Conservation (phyloP, 352 stramenopile species). For the Globisporangium apiculatum region DNA sequence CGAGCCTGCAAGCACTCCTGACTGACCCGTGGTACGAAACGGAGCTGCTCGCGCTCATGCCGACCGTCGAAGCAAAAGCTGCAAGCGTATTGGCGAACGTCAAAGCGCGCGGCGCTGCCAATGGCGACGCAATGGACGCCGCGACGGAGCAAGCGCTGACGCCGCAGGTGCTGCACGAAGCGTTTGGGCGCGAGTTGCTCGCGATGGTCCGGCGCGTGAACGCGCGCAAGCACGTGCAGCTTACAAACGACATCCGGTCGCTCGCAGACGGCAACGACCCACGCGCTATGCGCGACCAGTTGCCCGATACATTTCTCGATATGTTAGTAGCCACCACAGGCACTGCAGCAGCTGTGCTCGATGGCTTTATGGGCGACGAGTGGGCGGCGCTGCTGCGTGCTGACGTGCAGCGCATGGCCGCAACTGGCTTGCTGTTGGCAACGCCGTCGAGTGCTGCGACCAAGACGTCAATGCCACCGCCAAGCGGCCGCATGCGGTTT, state of each 20-base stretch:
- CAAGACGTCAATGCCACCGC: too few species aligned
- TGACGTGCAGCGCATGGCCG: slow-evolving; percentile 61
- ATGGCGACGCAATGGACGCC: slow-evolving; percentile 75
- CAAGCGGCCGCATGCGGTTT: slow-evolving; percentile 44
- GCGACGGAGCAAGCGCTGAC: slow-evolving; percentile 57
- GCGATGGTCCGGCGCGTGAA: slow-evolving; percentile 83
- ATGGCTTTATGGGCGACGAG: slow-evolving; percentile 78
- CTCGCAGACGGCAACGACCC: slow-evolving; percentile 46
- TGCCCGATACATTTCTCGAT: slow-evolving; percentile 44
- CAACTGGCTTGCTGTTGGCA: slow-evolving; percentile 39
- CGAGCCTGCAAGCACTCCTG: slow-evolving; percentile 66
- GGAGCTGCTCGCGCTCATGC: slow-evolving; percentile 74
- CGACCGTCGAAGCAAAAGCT: slow-evolving; percentile 71
- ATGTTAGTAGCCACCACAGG: slow-evolving; percentile 19
- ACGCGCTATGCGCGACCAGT: slow-evolving; percentile 61
- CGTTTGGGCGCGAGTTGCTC: slow-evolving; percentile 75
- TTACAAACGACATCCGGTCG: slow-evolving; percentile 57
- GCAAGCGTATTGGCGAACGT: slow-evolving; percentile 74
- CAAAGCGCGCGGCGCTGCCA: slow-evolving; percentile 58
- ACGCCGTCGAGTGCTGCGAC: slow-evolving; percentile 2
- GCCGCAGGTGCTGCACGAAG: slow-evolving; percentile 79
- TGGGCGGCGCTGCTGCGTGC: slow-evolving; percentile 57
- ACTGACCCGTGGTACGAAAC: slow-evolving; percentile 77
- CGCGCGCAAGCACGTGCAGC: slow-evolving; percentile 64
- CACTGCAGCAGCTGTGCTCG: slow-evolving; percentile 40